A percentile compares a stretch with the other conserved stretches of the same genome.
Evolutionary conservation across 164 flowering plant genomes (phyloP).

Genomic region (Houttuynia cordata): DNA sequence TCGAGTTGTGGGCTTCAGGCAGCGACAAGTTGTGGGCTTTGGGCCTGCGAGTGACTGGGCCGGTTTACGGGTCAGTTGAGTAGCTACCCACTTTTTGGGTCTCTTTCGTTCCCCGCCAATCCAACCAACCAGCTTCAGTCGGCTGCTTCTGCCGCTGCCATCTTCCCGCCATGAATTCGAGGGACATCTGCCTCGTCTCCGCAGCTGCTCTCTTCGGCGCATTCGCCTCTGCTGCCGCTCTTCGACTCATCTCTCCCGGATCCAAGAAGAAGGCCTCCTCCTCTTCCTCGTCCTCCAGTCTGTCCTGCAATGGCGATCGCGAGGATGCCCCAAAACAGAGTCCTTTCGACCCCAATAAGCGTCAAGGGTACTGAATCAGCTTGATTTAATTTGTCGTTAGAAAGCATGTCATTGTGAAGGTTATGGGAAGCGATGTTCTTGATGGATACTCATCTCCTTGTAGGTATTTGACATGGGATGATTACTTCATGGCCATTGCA

Average conservation of each 20-base stretch:
- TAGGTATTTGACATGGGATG: conserved; percentile 94
- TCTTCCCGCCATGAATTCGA: conserved; percentile 32
- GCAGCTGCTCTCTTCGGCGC: conserved; percentile 48
- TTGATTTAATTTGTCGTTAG: background rate
- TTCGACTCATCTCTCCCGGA: conserved; percentile 10
- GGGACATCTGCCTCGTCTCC: conserved; percentile 39
- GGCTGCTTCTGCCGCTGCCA: no score
- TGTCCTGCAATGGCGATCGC: conserved; percentile 9
- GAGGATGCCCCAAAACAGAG: conserved; percentile 15
- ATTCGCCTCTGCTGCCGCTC: conserved; percentile 35
- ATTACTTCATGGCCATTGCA: conserved; percentile 93
- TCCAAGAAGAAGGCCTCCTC: background rate
- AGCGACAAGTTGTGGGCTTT: no score
- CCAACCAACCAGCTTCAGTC: no score
- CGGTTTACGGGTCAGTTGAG: no score
- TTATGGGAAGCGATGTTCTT: background rate
- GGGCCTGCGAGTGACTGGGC: no score
- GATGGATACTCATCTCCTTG: background rate
- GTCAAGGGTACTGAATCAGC: conserved; percentile 31
- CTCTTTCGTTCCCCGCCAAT: no score
- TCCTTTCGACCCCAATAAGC: conserved; percentile 70
- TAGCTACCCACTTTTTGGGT: no score
- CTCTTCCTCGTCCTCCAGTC: conserved; percentile 8
- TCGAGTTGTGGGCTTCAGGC: no score
- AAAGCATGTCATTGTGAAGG: background rate